Evolutionary conservation across 331 rosid species (phyloP), one percentile per base, ranked within the genome.

Genomic region (Pyracantha coccinea): DNA sequence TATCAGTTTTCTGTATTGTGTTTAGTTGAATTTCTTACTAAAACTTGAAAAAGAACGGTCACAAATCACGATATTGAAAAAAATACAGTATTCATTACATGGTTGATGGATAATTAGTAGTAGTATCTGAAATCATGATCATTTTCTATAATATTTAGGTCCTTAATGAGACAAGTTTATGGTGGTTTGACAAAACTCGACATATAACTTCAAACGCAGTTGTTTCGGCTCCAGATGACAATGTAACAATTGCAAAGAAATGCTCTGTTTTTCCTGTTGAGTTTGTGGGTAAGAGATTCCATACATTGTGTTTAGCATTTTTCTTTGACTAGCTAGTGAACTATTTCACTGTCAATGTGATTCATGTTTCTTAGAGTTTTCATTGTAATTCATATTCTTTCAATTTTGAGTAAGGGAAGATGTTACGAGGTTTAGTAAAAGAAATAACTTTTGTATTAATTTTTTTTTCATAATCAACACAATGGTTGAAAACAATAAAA

Each of bases 181-280:
- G 97, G 99, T 92, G 99, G 99, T 95, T 95, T 83, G 93, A 95
- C 72, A 85, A 82, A 77, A 95, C 97, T 6, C 86, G 13, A 73
- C 97, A 95, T 44, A 90, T 95, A 59, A 88, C 90, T 53, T 79
- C 91, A 3, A 95, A 92, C 59, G 99, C 97, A 27, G 91, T 95
- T 77, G 92, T 90, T 11, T 88, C 82, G 1, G 81, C 86, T 52
- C 99, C 99, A 0, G 96, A 95, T 79, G 89, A 79, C 65, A 95
- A 95, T 81, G 97, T 95, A 66, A 89, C 97, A 16, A 92, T 95
- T 80, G 99, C 93, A 8, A 90, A 77, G 81, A 95, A 95, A 81
- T 95, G 99, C 80, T 89, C 90, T 1, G 99, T 95, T 80, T 92
- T 95, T 75, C 97, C 97, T 2, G 90, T 95, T 74, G 99, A 95